A percentile compares a stretch with the other conserved stretches of the same genome.
Conservation (phyloP, 441 rosid species). For the Mallotus repandus region DNA sequence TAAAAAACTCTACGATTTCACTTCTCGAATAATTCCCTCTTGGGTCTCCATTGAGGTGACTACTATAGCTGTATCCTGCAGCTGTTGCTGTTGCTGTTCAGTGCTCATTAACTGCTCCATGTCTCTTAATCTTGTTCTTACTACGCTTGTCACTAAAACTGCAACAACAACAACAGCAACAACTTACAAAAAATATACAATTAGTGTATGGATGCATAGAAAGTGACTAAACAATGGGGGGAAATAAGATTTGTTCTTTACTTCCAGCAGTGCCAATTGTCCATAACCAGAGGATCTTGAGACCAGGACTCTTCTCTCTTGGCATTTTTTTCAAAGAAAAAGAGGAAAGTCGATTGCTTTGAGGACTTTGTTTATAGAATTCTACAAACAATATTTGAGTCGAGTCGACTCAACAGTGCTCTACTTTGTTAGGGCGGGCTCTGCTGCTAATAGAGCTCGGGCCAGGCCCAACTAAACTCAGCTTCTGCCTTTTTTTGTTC, state of each 20-base stretch:
- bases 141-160: conserved; percentile 74
- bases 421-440: neutral
- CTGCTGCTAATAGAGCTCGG: neutral
- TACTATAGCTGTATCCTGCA: conserved; percentile 24
- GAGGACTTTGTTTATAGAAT: too few relatives aligned
- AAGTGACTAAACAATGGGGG: neutral
- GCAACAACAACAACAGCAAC: neutral
- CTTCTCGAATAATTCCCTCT: conserved; percentile 38
- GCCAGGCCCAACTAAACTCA: neutral
- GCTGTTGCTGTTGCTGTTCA: conserved; percentile 31
- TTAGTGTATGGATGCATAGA: neutral
- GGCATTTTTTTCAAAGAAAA: conserved; percentile 33
- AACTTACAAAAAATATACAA: neutral
- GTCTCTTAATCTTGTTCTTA: conserved; percentile 67
- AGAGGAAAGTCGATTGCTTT: neutral
- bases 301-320: conserved; percentile 76
- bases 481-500: neutral
- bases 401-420: neutral
- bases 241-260: conserved; percentile 13
- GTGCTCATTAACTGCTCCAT: conserved; percentile 54
- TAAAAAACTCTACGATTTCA: conserved; percentile 27
- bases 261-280: conserved; percentile 88
- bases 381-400: too few relatives aligned
- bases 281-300: conserved; percentile 92
- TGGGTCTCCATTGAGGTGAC: conserved; percentile 36